Evolutionary conservation across 2,329 filamentous ascomycete genomes (phyloP).

Genomic region (Fusarium denticulatum): DNA sequence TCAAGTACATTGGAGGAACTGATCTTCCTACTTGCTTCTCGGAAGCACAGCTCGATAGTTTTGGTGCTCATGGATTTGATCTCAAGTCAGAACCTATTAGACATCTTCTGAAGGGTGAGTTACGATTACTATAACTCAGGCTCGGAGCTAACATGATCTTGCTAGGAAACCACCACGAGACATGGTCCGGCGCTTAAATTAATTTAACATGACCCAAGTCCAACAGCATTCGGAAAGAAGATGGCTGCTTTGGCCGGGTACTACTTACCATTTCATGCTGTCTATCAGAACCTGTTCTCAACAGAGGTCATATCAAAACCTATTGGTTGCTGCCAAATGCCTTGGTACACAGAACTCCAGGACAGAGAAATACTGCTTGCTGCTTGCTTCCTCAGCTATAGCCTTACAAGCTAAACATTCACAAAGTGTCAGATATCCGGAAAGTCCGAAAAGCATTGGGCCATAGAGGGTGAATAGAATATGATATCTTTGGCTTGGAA

Average conservation of each 20-base stretch:
- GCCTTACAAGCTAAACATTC: too few species aligned
- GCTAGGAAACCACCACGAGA: constrained; percentile 1
- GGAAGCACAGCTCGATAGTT: constrained; percentile 77
- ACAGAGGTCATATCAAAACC: too few species aligned
- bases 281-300: too few species aligned
- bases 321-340: too few species aligned
- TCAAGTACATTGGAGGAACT: constrained; percentile 70
- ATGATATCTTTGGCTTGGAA: accelerated
- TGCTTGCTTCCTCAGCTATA: too few species aligned
- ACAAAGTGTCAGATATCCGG: too few species aligned
- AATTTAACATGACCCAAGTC: accelerated
- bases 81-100: constrained; percentile 13
- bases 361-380: too few species aligned
- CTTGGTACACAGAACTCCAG: too few species aligned
- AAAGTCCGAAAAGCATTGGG: too few species aligned
- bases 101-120: background rate
- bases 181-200: background rate
- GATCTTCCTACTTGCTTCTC: constrained; percentile 74
- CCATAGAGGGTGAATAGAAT: too few species aligned
- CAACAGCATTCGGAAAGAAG: accelerated
- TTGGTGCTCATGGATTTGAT: constrained; percentile 64
- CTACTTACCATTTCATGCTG: too few species aligned
- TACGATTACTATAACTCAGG: accelerated
- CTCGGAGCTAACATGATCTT: background rate
- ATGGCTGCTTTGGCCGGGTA: accelerated